Base-by-base conservation (phyloP, 2,329 filamentous ascomycete genomes). In the Epichloe sp. region DNA sequence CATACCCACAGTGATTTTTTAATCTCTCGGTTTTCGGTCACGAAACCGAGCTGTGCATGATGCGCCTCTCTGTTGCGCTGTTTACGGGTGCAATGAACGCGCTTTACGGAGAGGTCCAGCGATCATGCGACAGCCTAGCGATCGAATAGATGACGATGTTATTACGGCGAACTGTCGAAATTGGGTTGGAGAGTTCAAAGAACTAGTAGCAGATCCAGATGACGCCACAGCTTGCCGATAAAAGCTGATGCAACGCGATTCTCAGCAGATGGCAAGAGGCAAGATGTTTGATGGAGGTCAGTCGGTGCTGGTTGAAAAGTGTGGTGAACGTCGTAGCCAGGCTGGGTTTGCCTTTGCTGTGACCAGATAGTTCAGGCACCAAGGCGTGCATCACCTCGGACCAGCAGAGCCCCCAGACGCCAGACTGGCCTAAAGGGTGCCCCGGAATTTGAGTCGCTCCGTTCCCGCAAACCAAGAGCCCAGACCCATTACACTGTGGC, bases 351-450 rank as follows among this genome's bases (percentile, higher is more conserved):
- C 42, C 45, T 45, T 36, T 49, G 34, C n/a, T 36, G 49, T 54
- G 54, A 63, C 65, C 63, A 55, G 54, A 60, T 54, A 59, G 61
- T 53, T 65, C 63, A 66, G 65, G 64, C 64, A 66, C 48, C 57
- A 62, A 62, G 54, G 47, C 52, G 31, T 43, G 26, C 41, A 41
- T 21, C 11, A 36, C 8, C 23, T 45, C 19, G 35, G n/a, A 19
- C 5, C n/a, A 21, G 15, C 19, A 44, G 8, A 14, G 40, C 44
- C 37, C 21, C 10, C n/a, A 34, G 10, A n/a, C 38, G 17, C 10
- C 14, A 31, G 31, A 17, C 31, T n/a, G 37, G 17, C 21, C 47
- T 10, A 12, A n/a, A 8, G n/a, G 6, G 15, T 12, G 31, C 34
- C 21, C 41, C 50, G 46, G 51, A 53, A 35, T 38, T 54, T 53